Conservation (phyloP, 164 flowering plant genomes). For the Sextonia rubra region DNA sequence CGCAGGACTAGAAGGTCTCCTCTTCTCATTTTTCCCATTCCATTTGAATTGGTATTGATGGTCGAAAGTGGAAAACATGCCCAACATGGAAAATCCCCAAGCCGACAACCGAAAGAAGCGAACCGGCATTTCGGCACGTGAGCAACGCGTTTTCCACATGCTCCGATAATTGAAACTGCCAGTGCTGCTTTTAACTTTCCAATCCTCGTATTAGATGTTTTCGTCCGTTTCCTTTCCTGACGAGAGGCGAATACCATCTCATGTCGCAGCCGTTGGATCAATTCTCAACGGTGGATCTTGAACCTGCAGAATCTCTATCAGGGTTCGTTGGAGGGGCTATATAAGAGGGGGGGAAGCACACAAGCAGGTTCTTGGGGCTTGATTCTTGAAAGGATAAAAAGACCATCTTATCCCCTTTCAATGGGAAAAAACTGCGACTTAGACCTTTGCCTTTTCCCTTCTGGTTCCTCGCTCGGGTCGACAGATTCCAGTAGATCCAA, state of each 20-base stretch:
- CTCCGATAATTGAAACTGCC: background rate
- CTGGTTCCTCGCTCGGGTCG: background rate
- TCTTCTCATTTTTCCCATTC: no score
- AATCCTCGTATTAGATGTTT: background rate
- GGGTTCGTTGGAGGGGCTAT: background rate
- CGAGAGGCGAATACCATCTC: background rate
- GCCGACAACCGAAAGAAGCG: background rate
- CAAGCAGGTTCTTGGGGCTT: no score
- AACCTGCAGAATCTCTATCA: background rate
- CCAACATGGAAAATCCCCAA: background rate
- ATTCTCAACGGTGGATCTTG: background rate
- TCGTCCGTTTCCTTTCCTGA: background rate
- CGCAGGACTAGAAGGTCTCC: no score
- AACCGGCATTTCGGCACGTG: background rate
- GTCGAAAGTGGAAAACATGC: background rate
- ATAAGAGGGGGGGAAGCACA: background rate
- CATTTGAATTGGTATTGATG: no score
- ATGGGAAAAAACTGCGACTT: conserved; percentile 35
- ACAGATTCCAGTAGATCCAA: background rate
- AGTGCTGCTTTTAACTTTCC: no score
- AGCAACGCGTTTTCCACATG: conserved; percentile 4
- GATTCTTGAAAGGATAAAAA: background rate
- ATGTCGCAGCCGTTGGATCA: background rate
- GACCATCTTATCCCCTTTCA: background rate
- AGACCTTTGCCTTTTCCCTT: conserved; percentile 35